Conservation (phyloP, 1,284 basidiomycete genomes). For the Cutaneotrichosporon sp. region DNA sequence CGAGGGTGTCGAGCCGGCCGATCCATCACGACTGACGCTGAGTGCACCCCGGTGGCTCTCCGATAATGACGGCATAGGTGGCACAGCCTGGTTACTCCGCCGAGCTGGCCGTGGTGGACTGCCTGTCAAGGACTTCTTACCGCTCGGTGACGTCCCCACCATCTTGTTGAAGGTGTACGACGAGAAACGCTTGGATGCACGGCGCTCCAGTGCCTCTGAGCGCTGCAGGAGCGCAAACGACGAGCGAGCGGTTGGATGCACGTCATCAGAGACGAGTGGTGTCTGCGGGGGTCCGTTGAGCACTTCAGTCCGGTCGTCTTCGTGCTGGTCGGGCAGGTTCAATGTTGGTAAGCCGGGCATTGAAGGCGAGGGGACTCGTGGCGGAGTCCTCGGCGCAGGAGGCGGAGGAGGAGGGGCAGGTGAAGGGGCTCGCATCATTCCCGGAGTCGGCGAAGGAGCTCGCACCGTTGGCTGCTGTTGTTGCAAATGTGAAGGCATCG, state of each 20-base stretch:
- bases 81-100: slow-evolving; percentile 27
- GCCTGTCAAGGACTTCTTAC: slow-evolving; percentile 20
- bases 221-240: slow-evolving; percentile 60
- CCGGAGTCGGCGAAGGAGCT: no score
- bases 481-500: no score
- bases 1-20: neutral
- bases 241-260: slow-evolving; percentile 1
- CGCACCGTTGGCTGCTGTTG: no score
- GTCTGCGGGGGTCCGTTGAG: neutral
- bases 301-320: neutral
- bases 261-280: neutral
- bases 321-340: neutral
- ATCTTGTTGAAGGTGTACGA: slow-evolving; percentile 95
- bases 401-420: no score
- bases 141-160: slow-evolving; percentile 53
- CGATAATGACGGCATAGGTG: slow-evolving; percentile 32
- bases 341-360: neutral
- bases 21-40: neutral
- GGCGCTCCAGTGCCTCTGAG: slow-evolving; percentile 77
- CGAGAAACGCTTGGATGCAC: slow-evolving; percentile 94
- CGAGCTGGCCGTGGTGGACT: slow-evolving; percentile 43
- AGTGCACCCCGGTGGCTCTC: neutral
- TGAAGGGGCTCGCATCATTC: no score
- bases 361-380: neutral
- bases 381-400: no score